Conservation (phyloP, 306 rosid genomes). For the Echinosophora koreensis region DNA sequence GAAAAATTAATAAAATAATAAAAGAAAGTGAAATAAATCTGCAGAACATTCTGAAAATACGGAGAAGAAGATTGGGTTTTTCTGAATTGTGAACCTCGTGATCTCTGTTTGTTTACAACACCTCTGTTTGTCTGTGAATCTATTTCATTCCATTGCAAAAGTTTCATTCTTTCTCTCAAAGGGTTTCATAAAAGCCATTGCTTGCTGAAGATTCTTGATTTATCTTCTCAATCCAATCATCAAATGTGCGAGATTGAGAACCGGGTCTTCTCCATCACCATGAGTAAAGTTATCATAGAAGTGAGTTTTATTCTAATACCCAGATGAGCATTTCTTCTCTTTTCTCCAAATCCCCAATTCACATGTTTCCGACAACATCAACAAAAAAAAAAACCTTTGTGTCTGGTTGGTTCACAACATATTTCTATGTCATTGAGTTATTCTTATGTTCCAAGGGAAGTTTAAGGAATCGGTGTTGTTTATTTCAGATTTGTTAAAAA, state of each 20-base stretch:
- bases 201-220: constrained; percentile 12
- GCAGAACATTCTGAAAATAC: constrained; percentile 44
- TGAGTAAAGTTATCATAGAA: constrained; percentile 13
- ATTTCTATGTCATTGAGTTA: constrained; percentile 25
- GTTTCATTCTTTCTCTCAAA: constrained; percentile 23
- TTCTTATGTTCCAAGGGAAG: constrained; percentile 1
- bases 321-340: constrained; percentile 44
- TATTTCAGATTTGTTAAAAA: constrained; percentile 32
- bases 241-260: constrained; percentile 23
- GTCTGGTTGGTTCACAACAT: constrained; percentile 29
- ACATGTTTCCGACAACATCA: background rate
- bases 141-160: constrained; percentile 28
- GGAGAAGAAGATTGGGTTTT: constrained; percentile 27
- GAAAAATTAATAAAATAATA: background rate
- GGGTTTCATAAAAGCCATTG: constrained; percentile 23
- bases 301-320: constrained; percentile 38
- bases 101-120: constrained; percentile 32
- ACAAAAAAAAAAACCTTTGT: background rate
- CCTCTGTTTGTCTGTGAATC: constrained; percentile 42
- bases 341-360: background rate
- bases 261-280: constrained; percentile 45
- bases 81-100: constrained; percentile 37
- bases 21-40: constrained; percentile 2
- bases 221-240: constrained; percentile 10
- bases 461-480: constrained; percentile 24